Evolutionary conservation across 2,329 filamentous ascomycete species (phyloP), one percentile per base, ranked within the genome.

Genomic region (Colletotrichum salicis): DNA sequence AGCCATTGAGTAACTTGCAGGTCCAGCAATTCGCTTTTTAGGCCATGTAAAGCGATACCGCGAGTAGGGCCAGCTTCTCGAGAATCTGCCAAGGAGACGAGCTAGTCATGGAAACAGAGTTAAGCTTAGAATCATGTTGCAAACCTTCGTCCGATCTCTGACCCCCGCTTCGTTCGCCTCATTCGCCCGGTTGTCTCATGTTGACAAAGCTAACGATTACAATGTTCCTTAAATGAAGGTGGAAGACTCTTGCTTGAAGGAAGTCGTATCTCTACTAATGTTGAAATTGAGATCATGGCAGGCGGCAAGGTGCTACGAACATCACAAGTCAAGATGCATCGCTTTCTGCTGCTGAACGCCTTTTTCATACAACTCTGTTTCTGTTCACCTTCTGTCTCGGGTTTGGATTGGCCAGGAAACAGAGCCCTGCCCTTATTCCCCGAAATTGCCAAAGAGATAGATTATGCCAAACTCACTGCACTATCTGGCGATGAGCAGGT

Each of bases 341-440:
- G n/a, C n/a, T 24, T 52, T 24, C 5, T 41, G 37, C 48, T 52
- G 48, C n/a, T n/a, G n/a, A 22, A 22, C 48, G 48, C 12, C 22
- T 10, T 52, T 8, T 52, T 66, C 6, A 15, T n/a, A 12, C 5
- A 19, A 5, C 19, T 67, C 1, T 37, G 33, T 27, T 41, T 37
- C 10, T 61, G 41, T 5, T 24, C 64, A 15, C 48, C 57, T 1
- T 54, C 19, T 19, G 19, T 33, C 5, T 55, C 56, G 2, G 56
- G 56, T 5, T 33, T 67, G n/a, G 24, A 67, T 33, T 67, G 64
- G 64, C 64, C 64, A 31, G 22, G 15, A 19, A 15, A 67, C 4
- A 45, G 64, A 24, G 64, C 64, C 1, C 54, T 67, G 33, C 57
- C 64, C 6, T 13, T 61, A 11, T 67, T 67, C 6, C 57, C 57